These are phyloP conservation scores for Podaxis sp. DNA, from an alignment of 768 basidiomycete genomes.

Conservation along the genomic window DNA sequence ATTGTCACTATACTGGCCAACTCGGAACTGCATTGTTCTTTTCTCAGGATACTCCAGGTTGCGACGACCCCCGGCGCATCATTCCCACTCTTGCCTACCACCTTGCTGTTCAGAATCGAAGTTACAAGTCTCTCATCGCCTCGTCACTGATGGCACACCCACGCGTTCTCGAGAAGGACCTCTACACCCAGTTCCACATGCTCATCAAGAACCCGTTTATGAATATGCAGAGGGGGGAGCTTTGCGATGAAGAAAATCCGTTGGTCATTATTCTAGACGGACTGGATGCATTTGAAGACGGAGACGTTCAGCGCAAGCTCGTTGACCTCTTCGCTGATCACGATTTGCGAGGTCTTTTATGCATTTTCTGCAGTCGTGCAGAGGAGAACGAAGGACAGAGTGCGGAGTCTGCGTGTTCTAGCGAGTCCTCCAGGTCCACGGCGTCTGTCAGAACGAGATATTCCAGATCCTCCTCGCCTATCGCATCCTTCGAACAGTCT, in stretches of 20 bases:
- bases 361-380: conserved; percentile 1
- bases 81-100: conserved; percentile 1
- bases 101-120: background rate
- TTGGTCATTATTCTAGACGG: conserved; percentile 3
- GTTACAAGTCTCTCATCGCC: background rate
- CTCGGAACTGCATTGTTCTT: background rate
- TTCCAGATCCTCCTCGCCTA: too few species aligned
- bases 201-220: background rate
- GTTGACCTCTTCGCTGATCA: background rate
- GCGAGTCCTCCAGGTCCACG: too few species aligned
- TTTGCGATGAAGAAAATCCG: background rate
- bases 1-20: conserved; percentile 1
- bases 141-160: background rate
- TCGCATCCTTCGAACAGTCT: too few species aligned
- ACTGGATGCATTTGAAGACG: background rate
- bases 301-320: background rate
- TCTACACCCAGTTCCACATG: background rate
- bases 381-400: background rate
- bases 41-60: background rate
- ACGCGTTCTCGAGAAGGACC: background rate
- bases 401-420: too few species aligned
- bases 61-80: background rate
- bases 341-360: background rate
- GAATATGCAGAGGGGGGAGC: background rate
- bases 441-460: too few species aligned